phyloP scores from a whole-genome alignment of 192 early-diverging fungal species.

The Pilaira anomala region DNA sequence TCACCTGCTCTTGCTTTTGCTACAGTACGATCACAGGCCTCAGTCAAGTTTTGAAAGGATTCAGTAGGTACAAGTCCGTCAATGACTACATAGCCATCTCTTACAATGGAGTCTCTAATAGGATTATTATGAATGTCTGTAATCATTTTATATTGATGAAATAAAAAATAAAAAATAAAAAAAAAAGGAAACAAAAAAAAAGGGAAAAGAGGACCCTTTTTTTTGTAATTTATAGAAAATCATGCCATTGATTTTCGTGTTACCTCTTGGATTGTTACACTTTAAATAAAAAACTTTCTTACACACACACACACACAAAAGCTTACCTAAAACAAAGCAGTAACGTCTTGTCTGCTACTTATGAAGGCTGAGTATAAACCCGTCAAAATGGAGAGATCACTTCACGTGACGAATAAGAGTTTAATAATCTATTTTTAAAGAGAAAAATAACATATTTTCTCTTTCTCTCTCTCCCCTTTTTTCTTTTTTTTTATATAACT shows the following conservation, averaged over 20 bases:
- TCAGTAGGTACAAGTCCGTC: constrained; percentile 40
- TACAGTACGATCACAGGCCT: constrained; percentile 39
- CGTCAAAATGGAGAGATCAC: too few species aligned
- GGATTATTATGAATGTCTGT: constrained; percentile 23
- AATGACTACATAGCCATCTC: constrained; percentile 45
- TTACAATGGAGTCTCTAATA: constrained; percentile 30
- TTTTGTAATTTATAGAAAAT: constrained; percentile 1
- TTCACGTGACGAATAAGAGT: too few species aligned
- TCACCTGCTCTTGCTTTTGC: constrained; percentile 39
- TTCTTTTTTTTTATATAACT: too few species aligned
- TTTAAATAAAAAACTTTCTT: too few species aligned
- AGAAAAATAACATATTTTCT: neutral
- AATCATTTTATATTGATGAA: constrained; percentile 4
- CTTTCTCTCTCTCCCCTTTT: neutral
- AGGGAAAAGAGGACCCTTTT: constrained; percentile 1
- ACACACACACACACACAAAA: too few species aligned
- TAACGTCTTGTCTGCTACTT: too few species aligned
- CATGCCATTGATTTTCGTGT: too few species aligned
- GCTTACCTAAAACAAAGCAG: too few species aligned
- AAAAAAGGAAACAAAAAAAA: neutral
- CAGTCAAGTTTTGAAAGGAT: constrained; percentile 31
- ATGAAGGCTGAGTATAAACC: too few species aligned
- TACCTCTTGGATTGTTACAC: too few species aligned
- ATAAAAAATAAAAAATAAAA: neutral
- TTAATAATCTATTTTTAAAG: too few species aligned